Conservation (phyloP, 768 basidiomycete species). For the Suillus bovinus region DNA sequence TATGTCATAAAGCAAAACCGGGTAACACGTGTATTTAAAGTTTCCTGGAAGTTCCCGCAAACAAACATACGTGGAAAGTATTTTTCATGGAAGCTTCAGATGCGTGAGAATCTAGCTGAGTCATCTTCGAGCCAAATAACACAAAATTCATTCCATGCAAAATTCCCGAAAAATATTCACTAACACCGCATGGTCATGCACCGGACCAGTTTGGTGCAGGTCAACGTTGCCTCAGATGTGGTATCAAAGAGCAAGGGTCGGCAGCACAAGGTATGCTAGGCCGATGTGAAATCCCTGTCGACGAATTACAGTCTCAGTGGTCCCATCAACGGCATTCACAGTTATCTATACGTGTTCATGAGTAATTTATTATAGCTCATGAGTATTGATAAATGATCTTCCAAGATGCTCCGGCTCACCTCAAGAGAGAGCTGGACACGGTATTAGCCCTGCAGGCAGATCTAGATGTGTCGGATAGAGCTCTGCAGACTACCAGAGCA, state of each 20-base stretch:
- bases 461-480: slow-evolving; percentile 25
- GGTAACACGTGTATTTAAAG: too few relatives aligned
- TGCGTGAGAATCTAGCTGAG: too few relatives aligned
- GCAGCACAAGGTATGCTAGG: neutral
- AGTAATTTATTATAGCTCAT: neutral
- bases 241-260: slow-evolving; percentile 16
- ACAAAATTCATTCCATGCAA: too few relatives aligned
- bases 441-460: slow-evolving; percentile 34
- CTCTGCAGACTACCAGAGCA: slow-evolving; percentile 17
- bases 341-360: slow-evolving; percentile 10
- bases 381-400: neutral
- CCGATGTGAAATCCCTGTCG: neutral
- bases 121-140: too few relatives aligned
- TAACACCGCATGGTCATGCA: too few relatives aligned
- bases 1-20: too few relatives aligned
- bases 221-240: slow-evolving; percentile 19
- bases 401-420: slow-evolving; percentile 18
- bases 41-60: too few relatives aligned
- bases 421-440: slow-evolving; percentile 36
- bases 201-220: too few relatives aligned
- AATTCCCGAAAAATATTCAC: too few relatives aligned
- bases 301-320: slow-evolving; percentile 9
- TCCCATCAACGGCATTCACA: slow-evolving; percentile 1
- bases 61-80: too few relatives aligned
- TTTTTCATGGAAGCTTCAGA: too few relatives aligned